phyloP scores from a whole-genome alignment of 1,139 yeast species.

The Nakaseomyces bracarensis region DNA sequence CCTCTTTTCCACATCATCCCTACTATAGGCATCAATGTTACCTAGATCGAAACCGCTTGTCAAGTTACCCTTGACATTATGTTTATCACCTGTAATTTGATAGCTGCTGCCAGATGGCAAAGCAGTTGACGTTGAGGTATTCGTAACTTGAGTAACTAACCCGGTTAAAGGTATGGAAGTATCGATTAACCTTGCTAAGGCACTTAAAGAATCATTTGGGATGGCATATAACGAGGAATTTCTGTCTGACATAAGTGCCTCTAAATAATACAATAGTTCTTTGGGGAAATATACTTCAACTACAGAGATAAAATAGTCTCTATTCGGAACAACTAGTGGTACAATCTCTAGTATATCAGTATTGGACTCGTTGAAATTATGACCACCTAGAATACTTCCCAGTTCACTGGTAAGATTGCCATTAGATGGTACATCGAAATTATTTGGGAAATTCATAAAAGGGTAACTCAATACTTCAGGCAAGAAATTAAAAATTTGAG shows the following conservation, averaged over 20 bases:
- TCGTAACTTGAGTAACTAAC: slow-evolving; percentile 19
- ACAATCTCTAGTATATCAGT: slow-evolving; percentile 39
- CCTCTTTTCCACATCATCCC: not conserved
- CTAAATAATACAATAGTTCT: slow-evolving; percentile 39
- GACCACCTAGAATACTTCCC: slow-evolving; percentile 15
- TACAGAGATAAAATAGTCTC: slow-evolving; percentile 54
- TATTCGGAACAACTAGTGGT: slow-evolving; percentile 46
- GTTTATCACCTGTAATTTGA: not conserved
- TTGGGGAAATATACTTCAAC: slow-evolving; percentile 67
- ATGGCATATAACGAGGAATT: slow-evolving; percentile 45
- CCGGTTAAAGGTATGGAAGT: slow-evolving; percentile 53
- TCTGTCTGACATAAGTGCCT: slow-evolving; percentile 36
- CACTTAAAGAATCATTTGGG: slow-evolving; percentile 39
- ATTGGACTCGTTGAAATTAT: slow-evolving; percentile 34
- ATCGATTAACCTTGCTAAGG: slow-evolving; percentile 52
- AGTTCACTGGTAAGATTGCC: not conserved
- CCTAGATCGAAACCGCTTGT: not conserved
- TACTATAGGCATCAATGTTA: not conserved
- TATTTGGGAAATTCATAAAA: slow-evolving; percentile 29
- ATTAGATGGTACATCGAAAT: not conserved
- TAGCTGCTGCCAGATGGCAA: not conserved
- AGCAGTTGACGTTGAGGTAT: not conserved
- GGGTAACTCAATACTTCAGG: slow-evolving; percentile 49
- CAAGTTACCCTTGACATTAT: not conserved
- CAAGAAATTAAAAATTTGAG: slow-evolving; percentile 62